Evolutionary conservation across 305 asterid genomes (phyloP), one percentile per base, ranked within the genome.

Genomic region (Fraxinus paxiana): DNA sequence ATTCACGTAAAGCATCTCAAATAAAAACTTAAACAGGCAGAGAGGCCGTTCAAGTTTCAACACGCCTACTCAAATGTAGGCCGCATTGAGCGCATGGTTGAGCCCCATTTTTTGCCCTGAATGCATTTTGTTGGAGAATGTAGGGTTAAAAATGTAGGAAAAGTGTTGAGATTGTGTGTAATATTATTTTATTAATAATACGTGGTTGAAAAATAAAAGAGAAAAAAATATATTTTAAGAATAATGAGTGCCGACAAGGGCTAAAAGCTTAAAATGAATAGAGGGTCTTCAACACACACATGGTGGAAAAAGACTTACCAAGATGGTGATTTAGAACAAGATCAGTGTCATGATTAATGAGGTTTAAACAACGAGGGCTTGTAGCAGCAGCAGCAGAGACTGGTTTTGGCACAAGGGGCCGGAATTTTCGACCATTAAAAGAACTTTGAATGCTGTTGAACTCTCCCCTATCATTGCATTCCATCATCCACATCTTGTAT

Each of bases 401-500:
- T 2, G 90, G 88, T 54, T 92, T 72, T 1, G 98, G 97, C 80
- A 91, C 81, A 33, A 92, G 86, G 2, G 92, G 93, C 4, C 95
- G 91, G 75, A 88, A 91, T 54, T 88, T 90, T 24, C 92, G 83
- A 71, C 88, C 87, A 69, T 83, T 63, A 79, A 91, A 90, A 2
- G 97, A 88, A 79, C 90, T 94, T 76, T 88, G 86, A 75, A 87
- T 65, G 89, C 28, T 79, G 56, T 82, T 84, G 46, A 90, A 85
- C 20, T 94, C 97, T 67, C 87, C 93, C 3, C 82, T 90, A 12
- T 93, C 95, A 56, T 80, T 93, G 84, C 87, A 94, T 33, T 96
- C 97, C 97, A 90, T 92, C 98, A 92, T 93, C 98, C 98, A 94
- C 98, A 94, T 91, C 67, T 75, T 78, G 82, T 6, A 63, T n/a